Base-by-base conservation (phyloP, 2,329 filamentous ascomycete genomes). In the Byssothecium circinans region DNA sequence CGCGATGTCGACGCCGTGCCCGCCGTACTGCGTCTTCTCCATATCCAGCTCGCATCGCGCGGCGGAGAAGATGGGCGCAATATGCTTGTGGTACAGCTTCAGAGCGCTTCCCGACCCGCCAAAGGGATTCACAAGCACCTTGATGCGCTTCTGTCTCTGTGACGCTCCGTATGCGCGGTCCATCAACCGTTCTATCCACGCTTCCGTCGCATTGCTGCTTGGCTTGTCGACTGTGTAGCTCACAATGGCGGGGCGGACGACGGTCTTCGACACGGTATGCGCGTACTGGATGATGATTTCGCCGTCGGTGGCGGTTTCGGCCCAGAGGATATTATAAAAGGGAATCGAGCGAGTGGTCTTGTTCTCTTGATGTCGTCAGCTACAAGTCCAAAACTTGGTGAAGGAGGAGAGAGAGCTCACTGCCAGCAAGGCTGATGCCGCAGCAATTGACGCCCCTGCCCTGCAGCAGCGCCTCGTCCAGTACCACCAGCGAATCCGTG, bases 61-160 rank as follows among this genome's bases (percentile, higher is more conserved):
- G 0, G 91, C 91, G 14, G 85, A 82, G 52, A 99, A 85, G 27
- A 99, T 81, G 8, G 92, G 91, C 62, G 86, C 85, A 37, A 91
- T 87, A 54, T 92, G 80, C 36, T 80, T 81, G 47, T 84, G 75
- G 80, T 91, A 97, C 54, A 85, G 80, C 64, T 83, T 87, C 52
- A 82, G 74, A 1, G 91, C 92, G 33, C 76, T 75, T 14, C 92
- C 92, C 34, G 90, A 88, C 0, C 94, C 94, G 12, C 91, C 89
- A 61, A 91, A 87, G 0, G 94, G 94, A 69, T 99, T 99, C 52
- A 99, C 80, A 35, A 97, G 76, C 11, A 97, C 85, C 69, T 94
- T 95, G 53, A 94, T 85, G 38, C 89, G 84, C 70, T 91, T 94
- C 48, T 78, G 80, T 43, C 79, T 80, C 61, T 87, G 83, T 1